Conservation (phyloP, 331 rosid genomes). For the Erythrophleum ivorense region DNA sequence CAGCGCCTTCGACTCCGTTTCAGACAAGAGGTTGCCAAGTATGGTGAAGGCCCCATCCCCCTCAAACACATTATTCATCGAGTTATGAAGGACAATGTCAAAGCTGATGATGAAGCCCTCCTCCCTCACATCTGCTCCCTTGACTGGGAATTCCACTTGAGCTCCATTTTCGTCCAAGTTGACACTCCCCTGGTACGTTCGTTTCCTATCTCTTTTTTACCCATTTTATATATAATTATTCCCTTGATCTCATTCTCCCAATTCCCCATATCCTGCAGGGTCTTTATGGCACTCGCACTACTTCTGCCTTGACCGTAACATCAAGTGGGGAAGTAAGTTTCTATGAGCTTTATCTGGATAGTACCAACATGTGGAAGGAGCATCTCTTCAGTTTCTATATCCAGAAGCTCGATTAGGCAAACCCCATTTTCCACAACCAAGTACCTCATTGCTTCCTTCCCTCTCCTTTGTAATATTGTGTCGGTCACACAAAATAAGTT, state of each 20-base stretch:
- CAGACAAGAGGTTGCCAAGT: constrained; percentile 47
- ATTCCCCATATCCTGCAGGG: constrained; percentile 45
- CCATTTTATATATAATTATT: no score
- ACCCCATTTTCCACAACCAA: no score
- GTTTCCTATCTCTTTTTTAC: no score
- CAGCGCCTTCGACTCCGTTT: constrained; percentile 58
- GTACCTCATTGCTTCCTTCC: background rate
- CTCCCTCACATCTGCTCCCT: constrained; percentile 64
- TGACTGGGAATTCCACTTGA: constrained; percentile 65
- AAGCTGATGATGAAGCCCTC: constrained; percentile 52
- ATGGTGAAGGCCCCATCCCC: constrained; percentile 56
- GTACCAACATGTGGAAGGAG: constrained; percentile 59
- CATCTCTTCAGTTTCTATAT: constrained; percentile 45
- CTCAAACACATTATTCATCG: constrained; percentile 47
- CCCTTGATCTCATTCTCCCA: no score
- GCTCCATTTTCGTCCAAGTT: constrained; percentile 75
- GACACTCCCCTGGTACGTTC: constrained; percentile 62
- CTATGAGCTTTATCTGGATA: constrained; percentile 54
- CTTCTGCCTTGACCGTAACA: constrained; percentile 58
- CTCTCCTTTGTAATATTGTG: no score
- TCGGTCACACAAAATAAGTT: no score
- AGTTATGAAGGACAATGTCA: constrained; percentile 68
- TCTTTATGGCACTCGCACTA: constrained; percentile 73
- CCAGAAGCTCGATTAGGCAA: background rate
- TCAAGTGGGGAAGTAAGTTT: constrained; percentile 56